Evolutionary conservation across 2,329 filamentous ascomycete genomes (phyloP).

Genomic region (Corinectria fuckeliana): DNA sequence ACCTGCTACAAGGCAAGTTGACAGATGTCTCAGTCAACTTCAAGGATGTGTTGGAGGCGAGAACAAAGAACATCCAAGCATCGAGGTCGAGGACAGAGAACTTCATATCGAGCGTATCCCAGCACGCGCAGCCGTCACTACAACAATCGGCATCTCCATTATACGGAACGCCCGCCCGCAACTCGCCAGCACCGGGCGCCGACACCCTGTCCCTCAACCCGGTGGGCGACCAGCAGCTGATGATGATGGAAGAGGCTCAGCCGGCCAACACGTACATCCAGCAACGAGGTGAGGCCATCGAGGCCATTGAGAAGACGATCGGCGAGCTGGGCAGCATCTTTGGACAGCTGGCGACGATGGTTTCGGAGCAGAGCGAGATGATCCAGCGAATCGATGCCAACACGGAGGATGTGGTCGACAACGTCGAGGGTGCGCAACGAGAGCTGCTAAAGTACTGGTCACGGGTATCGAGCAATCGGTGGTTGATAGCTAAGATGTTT

Average conservation of each 20-base stretch:
- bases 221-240: constrained; percentile 80
- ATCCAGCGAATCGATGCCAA: constrained; percentile 97
- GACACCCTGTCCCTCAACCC: constrained; percentile 88
- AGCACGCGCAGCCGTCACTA: constrained; percentile 72
- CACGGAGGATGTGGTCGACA: constrained; percentile 97
- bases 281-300: constrained; percentile 92
- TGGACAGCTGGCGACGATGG: constrained; percentile 94
- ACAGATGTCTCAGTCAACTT: constrained; percentile 94
- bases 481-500: constrained; percentile 84
- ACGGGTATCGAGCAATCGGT: constrained; percentile 90
- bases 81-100: constrained; percentile 92
- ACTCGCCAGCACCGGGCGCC: constrained; percentile 69
- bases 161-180: constrained; percentile 78
- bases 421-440: constrained; percentile 94
- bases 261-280: constrained; percentile 88
- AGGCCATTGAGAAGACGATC: constrained; percentile 96
- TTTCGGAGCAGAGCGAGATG: constrained; percentile 96
- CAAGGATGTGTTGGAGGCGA: constrained; percentile 94
- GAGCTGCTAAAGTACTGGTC: constrained; percentile 98
- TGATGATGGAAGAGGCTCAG: constrained; percentile 92
- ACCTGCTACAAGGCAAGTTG: constrained; percentile 87
- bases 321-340: constrained; percentile 90
- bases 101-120: constrained; percentile 89
- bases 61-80: constrained; percentile 97
- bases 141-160: constrained; percentile 83